Conservation (phyloP, 140 eudicot genomes). For the Flaveria floridana region DNA sequence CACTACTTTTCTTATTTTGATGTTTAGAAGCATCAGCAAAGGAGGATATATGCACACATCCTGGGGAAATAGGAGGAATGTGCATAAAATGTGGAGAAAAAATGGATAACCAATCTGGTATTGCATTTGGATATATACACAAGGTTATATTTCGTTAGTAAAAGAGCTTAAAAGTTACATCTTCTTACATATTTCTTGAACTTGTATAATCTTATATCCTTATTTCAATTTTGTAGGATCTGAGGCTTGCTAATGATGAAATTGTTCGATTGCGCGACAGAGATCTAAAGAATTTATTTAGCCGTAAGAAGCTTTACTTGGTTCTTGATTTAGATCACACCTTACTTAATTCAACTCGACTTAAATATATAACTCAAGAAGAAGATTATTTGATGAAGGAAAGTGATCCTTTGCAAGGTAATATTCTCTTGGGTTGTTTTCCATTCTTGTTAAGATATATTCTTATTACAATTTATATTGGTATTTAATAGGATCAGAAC, state of each 20-base stretch:
- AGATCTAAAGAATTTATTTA: slow-evolving; percentile 52
- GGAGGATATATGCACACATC: slow-evolving; percentile 55
- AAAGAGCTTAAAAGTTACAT: neutral
- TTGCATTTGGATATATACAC: slow-evolving; percentile 60
- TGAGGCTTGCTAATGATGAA: slow-evolving; percentile 64
- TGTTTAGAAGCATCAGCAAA: slow-evolving; percentile 44
- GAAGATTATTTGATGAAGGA: slow-evolving; percentile 53
- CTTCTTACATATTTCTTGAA: neutral
- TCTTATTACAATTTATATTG: neutral
- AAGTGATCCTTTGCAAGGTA: slow-evolving; percentile 61
- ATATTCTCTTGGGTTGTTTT: neutral
- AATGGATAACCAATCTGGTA: slow-evolving; percentile 58
- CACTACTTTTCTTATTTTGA: slow-evolving; percentile 10
- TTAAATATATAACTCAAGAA: slow-evolving; percentile 46
- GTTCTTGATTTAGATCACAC: slow-evolving; percentile 89
- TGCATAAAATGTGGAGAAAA: slow-evolving; percentile 66
- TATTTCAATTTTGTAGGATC: slow-evolving; percentile 39
- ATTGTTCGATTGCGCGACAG: slow-evolving; percentile 50
- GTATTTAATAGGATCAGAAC: neutral
- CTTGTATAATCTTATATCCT: slow-evolving; percentile 3
- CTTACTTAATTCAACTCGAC: slow-evolving; percentile 64
- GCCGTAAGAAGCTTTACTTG: slow-evolving; percentile 55
- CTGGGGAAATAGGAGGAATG: slow-evolving; percentile 64
- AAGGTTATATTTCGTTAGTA: slow-evolving; percentile 40
- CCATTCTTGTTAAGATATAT: neutral